Conservation (phyloP, 1,284 basidiomycete genomes). For the Ceratobasidium sp. region DNA sequence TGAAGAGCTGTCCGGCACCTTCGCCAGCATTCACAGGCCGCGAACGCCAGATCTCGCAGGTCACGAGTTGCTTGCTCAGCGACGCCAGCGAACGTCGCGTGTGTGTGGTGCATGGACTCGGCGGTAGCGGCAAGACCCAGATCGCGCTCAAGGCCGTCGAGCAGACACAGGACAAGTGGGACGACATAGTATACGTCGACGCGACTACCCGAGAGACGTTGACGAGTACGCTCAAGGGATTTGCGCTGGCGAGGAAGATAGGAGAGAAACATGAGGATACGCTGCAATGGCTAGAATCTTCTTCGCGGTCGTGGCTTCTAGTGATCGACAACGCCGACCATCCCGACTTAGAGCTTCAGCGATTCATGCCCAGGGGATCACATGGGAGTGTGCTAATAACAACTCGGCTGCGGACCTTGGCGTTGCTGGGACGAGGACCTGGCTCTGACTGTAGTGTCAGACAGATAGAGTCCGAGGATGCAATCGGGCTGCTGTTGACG, state of each 20-base stretch:
- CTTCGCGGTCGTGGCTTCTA: neutral
- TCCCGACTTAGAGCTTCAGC: neutral
- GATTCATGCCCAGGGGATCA: neutral
- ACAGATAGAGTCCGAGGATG: constrained; percentile 13
- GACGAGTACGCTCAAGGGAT: neutral
- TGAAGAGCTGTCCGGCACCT: neutral
- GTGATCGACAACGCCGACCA: constrained; percentile 35
- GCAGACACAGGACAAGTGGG: neutral
- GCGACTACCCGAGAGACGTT: neutral
- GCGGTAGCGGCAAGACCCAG: constrained; percentile 7
- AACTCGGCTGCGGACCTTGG: constrained; percentile 8
- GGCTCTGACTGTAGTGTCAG: neutral
- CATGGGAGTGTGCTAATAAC: constrained; percentile 37
- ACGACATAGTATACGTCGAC: constrained; percentile 26
- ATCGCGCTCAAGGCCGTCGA: neutral
- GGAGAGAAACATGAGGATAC: neutral
- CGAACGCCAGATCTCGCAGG: neutral
- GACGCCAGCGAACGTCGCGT: neutral
- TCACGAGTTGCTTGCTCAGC: neutral
- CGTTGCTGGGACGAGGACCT: neutral
- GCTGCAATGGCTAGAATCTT: neutral
- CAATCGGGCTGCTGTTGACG: neutral
- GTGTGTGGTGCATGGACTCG: constrained; percentile 18
- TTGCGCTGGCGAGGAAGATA: neutral
- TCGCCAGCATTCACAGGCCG: neutral